Evolutionary conservation across 768 basidiomycete genomes (phyloP), one percentile per base, ranked within the genome.

Genomic region (Mycena pura): DNA sequence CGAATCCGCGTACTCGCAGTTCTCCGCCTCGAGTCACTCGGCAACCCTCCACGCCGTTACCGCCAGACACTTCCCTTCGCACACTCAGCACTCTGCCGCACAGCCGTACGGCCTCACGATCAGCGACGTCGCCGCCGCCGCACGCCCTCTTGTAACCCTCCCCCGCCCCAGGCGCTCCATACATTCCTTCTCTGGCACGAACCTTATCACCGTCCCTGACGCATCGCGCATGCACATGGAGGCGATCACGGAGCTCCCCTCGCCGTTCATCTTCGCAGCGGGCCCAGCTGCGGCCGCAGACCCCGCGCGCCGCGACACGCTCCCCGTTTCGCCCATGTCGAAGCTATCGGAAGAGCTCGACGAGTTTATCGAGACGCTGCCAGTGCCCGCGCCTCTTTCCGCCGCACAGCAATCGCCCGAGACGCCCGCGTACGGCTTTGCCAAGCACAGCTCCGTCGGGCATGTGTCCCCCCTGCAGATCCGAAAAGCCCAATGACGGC

Each of bases 181-280:
- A 3, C 47, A 50, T 19, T 47, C 57, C 48, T n/a, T 58, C 57
- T 15, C 47, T 11, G 57, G 57, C 14, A 4, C 29, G 24, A n/a
- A 57, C n/a, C 19, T 55, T 5, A 14, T 43, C 10, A n/a, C 57
- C n/a, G n/a, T n/a, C n/a, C n/a, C 19, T 27, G 55, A 40, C 45
- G 13, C 54, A 5, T n/a, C 44, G 10, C 46, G 45, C 6, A 41
- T 41, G 56, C 46, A 14, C 13, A 49, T 50, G 39, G 38, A 39
- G 10, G 15, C 47, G 6, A 50, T 58, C 29, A 49, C 43, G 57
- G 57, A 49, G 47, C 31, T 58, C 19, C 57, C 57, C 2, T 49
- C 57, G 17, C 57, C 57, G 13, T 49, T 49, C 17, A 49, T 58
- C 14, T 58, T 58, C 39, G 24, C 14, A 5, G 49, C 36, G 7